Evolutionary conservation across 768 basidiomycete genomes (phyloP), one percentile per base, ranked within the genome.

Genomic region (Tulasnella sp.): DNA sequence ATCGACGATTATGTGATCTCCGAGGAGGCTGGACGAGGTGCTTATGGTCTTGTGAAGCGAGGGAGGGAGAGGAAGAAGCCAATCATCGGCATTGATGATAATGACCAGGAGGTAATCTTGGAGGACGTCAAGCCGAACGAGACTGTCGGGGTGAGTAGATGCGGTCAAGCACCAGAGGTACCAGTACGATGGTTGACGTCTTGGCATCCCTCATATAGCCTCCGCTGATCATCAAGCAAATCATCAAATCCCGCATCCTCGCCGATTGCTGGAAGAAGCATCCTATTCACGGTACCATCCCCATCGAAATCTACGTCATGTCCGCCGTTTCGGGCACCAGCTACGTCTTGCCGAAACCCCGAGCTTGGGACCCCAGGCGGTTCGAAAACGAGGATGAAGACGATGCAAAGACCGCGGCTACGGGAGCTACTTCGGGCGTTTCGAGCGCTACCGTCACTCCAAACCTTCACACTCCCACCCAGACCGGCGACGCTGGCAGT

Each of bases 211-310:
- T 51, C 80, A 79, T 82, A 10, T 82, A 96, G 95, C 92, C 95
- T 4, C 91, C 93, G 48, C 85, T 98, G 79, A 92, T 99, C 81
- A 95, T 99, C 85, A 99, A 99, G 83, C 96, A 98, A 84, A 92
- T 99, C 82, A 96, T 99, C 87, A 99, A 99, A 85, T 96, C 94
- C 70, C 93, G 98, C 74, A 99, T 99, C 79, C 89, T 99, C 74
- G 97, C 97, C 40, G 97, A 99, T 85, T 99, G 97, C 84, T 99
- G 98, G 98, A 99, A 99, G 86, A 94, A 93, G 82, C 97, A 99
- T 83, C 93, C 93, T 61, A 90, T 92, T 80, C 89, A 93, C 83
- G 97, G 97, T 77, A 98, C 98, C 10, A 98, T 99, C 82, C 97
- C 98, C 20, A 97, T 99, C 86, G 98, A 99, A 85, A 97, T 97